Percentiles rank a stretch among this genome's conserved stretches.
Evolutionary conservation across 768 basidiomycete species (phyloP).

Genomic region (Tricholoma terreum): DNA sequence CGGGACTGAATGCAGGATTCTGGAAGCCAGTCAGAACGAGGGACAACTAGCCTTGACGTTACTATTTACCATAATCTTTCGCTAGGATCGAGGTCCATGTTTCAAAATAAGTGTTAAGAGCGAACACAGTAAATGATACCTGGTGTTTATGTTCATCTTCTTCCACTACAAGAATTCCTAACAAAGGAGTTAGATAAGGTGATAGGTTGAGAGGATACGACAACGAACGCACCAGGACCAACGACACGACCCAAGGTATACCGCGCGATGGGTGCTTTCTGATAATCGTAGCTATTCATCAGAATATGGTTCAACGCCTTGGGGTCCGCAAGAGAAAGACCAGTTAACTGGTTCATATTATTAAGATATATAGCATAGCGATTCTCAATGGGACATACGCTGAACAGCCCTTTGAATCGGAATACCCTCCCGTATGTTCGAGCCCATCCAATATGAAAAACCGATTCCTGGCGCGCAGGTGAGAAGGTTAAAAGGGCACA

Average conservation of each 20-base stretch:
- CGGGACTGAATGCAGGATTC: conserved; percentile 68
- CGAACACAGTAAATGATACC: conserved; percentile 18
- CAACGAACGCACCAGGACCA: conserved; percentile 30
- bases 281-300: conserved; percentile 50
- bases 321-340: conserved; percentile 57
- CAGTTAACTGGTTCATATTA: no score
- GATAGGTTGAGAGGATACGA: background rate
- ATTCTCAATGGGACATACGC: conserved; percentile 36
- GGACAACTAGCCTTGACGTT: background rate
- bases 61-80: background rate
- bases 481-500: background rate
- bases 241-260: conserved; percentile 39
- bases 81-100: background rate
- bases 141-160: conserved; percentile 46
- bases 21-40: conserved; percentile 10
- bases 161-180: conserved; percentile 52
- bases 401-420: conserved; percentile 29
- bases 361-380: no score
- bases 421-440: conserved; percentile 12
- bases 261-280: conserved; percentile 45
- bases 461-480: background rate
- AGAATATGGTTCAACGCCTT: conserved; percentile 64
- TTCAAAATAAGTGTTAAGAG: background rate
- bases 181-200: background rate
- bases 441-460: conserved; percentile 9